A percentile compares a stretch with the other conserved stretches of the same genome.
phyloP scores from a whole-genome alignment of 1,139 yeast species.

The Taphrina flavorubra region DNA sequence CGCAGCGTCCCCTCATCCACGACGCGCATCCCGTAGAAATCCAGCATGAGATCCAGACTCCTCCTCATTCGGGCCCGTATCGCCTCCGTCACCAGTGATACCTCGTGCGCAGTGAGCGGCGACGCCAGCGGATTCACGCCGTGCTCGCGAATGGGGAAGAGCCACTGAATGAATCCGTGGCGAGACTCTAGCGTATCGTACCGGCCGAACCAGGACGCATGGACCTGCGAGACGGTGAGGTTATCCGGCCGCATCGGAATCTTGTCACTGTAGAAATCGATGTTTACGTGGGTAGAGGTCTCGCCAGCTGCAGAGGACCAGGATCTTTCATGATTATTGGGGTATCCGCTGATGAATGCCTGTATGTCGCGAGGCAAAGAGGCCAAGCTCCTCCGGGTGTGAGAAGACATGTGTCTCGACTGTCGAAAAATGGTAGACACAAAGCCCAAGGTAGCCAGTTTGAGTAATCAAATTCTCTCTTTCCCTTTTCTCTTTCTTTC shows the following conservation, averaged over 20 bases:
- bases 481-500: no score
- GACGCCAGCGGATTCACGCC: slow-evolving; percentile 19
- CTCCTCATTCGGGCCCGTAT: slow-evolving; percentile 5
- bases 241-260: slow-evolving; percentile 24
- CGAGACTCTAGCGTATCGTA: slow-evolving; percentile 18
- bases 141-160: slow-evolving; percentile 29
- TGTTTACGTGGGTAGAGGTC: not conserved
- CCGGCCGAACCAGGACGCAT: slow-evolving; percentile 20
- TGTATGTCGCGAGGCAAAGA: slow-evolving; percentile 11
- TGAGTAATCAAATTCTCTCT: not conserved
- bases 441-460: not conserved
- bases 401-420: slow-evolving; percentile 4
- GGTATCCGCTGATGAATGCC: slow-evolving; percentile 3
- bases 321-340: not conserved
- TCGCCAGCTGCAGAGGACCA: not conserved
- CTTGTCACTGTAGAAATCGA: slow-evolving; percentile 20
- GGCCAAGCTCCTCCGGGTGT: not conserved
- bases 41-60: slow-evolving; percentile 33
- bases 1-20: slow-evolving; percentile 1
- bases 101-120: slow-evolving; percentile 16
- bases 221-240: slow-evolving; percentile 17
- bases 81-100: not conserved
- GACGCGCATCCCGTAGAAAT: slow-evolving; percentile 32
- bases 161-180: slow-evolving; percentile 35
- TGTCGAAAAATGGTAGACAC: not conserved